A percentile compares a stretch with the other conserved stretches of the same genome.
phyloP scores from a whole-genome alignment of 139 green algal species.

The Chlamydomonas eustigma region DNA sequence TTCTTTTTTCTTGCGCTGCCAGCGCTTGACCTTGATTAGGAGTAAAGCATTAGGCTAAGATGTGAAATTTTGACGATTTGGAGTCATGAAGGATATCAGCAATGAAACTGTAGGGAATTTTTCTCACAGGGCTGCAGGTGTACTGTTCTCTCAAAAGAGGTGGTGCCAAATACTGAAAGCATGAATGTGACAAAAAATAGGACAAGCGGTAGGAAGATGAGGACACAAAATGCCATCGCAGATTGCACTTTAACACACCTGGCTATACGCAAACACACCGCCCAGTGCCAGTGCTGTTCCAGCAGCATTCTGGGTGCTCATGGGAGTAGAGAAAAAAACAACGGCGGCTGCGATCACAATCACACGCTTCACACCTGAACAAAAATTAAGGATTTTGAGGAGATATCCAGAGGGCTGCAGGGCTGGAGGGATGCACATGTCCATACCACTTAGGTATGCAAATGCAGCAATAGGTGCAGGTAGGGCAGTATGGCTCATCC shows the following conservation, averaged over 20 bases:
- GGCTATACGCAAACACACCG: conserved; percentile 90
- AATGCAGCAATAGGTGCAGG: neutral
- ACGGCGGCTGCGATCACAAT: conserved; percentile 92
- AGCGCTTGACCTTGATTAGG: no score
- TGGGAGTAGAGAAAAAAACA: conserved; percentile 87
- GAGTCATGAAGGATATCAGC: no score
- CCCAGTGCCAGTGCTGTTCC: conserved; percentile 78
- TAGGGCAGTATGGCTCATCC: neutral
- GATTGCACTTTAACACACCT: conserved; percentile 46
- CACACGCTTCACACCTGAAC: conserved; percentile 82
- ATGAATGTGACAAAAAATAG: no score
- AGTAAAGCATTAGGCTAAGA: no score
- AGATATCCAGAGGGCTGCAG: neutral
- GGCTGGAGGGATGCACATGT: neutral
- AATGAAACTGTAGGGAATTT: no score
- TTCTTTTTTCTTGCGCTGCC: no score
- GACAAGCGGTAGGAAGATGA: no score
- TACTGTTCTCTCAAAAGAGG: no score
- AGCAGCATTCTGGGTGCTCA: conserved; percentile 11
- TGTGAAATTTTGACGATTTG: no score
- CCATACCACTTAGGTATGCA: neutral
- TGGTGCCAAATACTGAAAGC: no score
- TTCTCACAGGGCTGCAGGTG: no score
- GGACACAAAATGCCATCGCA: no score
- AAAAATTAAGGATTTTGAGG: neutral